Evolutionary conservation across 1,139 yeast genomes (phyloP).

Genomic region (Yamadazyma taylorii): DNA sequence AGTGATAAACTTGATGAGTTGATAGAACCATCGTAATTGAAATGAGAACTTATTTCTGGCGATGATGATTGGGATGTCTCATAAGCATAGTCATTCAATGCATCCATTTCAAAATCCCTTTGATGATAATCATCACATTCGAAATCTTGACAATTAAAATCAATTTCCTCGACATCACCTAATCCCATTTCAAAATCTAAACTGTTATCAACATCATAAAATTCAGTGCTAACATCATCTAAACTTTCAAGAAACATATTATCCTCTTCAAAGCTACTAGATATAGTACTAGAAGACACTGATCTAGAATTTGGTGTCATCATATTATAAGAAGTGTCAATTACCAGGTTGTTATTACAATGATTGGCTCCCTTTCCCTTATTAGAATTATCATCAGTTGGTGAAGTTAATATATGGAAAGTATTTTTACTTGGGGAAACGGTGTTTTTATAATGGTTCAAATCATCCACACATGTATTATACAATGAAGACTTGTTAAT

Average conservation of each 20-base stretch:
- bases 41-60: neutral
- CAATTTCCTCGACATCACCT: neutral
- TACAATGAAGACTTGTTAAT: conserved; percentile 13
- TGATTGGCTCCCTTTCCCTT: too few species aligned
- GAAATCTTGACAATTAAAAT: neutral
- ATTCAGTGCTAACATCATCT: too few species aligned
- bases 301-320: too few species aligned
- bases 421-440: conserved; percentile 5
- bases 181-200: neutral
- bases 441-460: conserved; percentile 4
- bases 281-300: too few species aligned
- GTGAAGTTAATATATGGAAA: conserved; percentile 1
- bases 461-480: conserved; percentile 4
- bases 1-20: neutral
- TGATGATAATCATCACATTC: neutral
- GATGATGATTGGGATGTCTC: conserved; percentile 2
- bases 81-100: neutral
- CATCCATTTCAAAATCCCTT: neutral
- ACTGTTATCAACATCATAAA: too few species aligned
- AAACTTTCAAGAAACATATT: too few species aligned
- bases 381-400: too few species aligned
- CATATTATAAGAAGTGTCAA: too few species aligned
- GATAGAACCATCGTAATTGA: neutral
- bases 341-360: too few species aligned
- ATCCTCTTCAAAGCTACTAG: too few species aligned